Evolutionary conservation across 2,329 filamentous ascomycete species (phyloP), one percentile per base, ranked within the genome.

Genomic region (Paracorniculantispora psalliotae): DNA sequence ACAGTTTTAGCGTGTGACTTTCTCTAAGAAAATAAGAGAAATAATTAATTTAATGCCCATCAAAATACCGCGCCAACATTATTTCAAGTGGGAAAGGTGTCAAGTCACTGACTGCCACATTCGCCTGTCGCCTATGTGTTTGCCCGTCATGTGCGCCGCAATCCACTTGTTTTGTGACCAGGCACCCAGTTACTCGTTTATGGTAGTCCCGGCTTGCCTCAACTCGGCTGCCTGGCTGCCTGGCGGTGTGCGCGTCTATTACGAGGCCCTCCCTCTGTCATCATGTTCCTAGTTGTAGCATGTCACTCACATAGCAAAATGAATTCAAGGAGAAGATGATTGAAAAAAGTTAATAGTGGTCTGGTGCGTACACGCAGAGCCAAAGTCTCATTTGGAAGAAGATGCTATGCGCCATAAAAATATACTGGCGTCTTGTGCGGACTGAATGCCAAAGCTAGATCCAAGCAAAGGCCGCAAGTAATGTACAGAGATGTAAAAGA

Each of bases 331-430:
- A 19, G 10, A 17, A 15, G n/a, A 46, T 3, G 9, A 9, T 53
- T 28, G 35, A 37, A 21, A 41, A 23, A 25, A 23, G 44, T 28
- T 8, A 59, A 59, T 55, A n/a, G 53, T 54, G 62, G 62, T 61
- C 61, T 55, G 64, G 63, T 68, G 63, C 64, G 64, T 65, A 67
- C 66, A 69, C 64, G 28, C 63, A 65, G 61, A 59, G 62, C 63
- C 65, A 60, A 65, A 66, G 43, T 57, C 57, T 59, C 57, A 55
- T 55, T 59, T 35, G 35, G 39, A 52, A 49, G 51, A 60, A 58
- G 35, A 26, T 35, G 53, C 35, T 54, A 56, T 52, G 48, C 46
- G 46, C 46, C 55, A 30, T 48, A 3, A 57, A 30, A 57, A 41
- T 43, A 44, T 23, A 30, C 26, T 33, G 44, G 44, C 43, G 44